Percentiles rank a stretch among this genome's conserved stretches.
phyloP scores from a whole-genome alignment of 2,329 filamentous ascomycete species.

The Immersiporthe knoxdaviesiana region DNA sequence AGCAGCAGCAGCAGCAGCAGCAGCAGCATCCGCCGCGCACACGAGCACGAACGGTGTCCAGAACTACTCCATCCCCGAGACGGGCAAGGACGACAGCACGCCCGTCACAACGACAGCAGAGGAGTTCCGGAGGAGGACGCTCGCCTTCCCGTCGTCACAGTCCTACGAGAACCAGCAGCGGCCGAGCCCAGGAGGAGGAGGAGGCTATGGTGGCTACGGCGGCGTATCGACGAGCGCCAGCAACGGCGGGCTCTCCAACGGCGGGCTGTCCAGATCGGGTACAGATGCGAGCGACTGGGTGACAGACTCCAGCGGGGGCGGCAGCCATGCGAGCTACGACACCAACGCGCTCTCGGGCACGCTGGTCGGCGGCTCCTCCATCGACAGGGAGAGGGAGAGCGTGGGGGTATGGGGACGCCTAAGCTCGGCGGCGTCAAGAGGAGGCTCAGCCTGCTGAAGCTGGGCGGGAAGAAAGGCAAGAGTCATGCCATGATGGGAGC shows the following conservation, averaged over 20 bases:
- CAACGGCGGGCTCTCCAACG: conserved; percentile 23
- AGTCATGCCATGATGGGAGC: conserved; percentile 55
- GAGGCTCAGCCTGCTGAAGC: conserved; percentile 75
- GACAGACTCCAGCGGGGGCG: conserved; percentile 35
- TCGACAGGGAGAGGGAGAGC: conserved; percentile 34
- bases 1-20: no score
- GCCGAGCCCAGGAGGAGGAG: not conserved
- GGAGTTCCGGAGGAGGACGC: conserved; percentile 45
- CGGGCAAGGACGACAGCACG: conserved; percentile 37
- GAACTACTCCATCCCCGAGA: conserved; percentile 38
- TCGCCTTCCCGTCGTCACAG: conserved; percentile 49
- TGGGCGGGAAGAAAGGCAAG: conserved; percentile 71
- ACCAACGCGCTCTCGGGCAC: conserved; percentile 17
- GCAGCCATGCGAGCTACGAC: conserved; percentile 35
- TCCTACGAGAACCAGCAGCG: conserved; percentile 37
- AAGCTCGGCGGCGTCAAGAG: conserved; percentile 72
- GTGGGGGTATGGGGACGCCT: conserved; percentile 39
- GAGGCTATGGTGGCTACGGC: no score
- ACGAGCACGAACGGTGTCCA: conserved; percentile 30
- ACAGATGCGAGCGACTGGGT: conserved; percentile 38
- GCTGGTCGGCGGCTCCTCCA: conserved; percentile 24
- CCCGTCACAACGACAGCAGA: conserved; percentile 33
- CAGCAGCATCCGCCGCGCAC: conserved; percentile 30
- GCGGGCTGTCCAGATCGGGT: conserved; percentile 15
- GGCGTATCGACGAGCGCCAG: conserved; percentile 14